Evolutionary conservation across 352 stramenopile species (phyloP), one percentile per base, ranked within the genome.

Genomic region (Phytophthora idaei): DNA sequence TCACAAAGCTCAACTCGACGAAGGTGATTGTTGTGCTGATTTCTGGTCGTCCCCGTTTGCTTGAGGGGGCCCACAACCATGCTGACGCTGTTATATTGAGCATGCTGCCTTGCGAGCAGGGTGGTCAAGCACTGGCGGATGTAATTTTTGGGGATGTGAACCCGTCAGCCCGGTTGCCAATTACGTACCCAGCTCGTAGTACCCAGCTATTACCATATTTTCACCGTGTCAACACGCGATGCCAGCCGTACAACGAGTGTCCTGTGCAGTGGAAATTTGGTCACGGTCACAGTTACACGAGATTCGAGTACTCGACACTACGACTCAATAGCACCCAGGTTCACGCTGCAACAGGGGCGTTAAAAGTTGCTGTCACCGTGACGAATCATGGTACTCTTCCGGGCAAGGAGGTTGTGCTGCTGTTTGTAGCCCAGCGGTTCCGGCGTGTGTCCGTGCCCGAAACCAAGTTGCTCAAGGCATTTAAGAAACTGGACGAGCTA

Each of bases 1-100:
- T 97, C 3, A 81, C 75, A 4, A 54, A 72, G 21, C 64, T 88
- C n/a, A 71, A 76, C 5, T 70, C 64, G 1, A 93, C 85, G 1
- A 88, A 90, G 41, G 78, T 97, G 25, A 76, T 95, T 51, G 39
- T 91, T 0, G 69, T 94, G 7, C 58, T 96, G 2, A 58, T 96
- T 17, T 71, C 77, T n/a, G 89, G 87, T 0, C 77, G 89, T 1
- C 84, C 86, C 2, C 70, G 89, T 1, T 70, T 93, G 21, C 74
- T 96, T 8, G 45, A 76, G 21, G 74, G 61, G 21, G 67, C 77
- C 0, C 78, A 89, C 31, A 47, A 77, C 4, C 51, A 76, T 15
- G 83, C 78, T 1, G 61, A 82, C 11, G 89, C 87, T 3, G 80
- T 95, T 25, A 15, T 96, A 1, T 48, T 88, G 47, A 90, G 83